phyloP scores from a whole-genome alignment of 352 stramenopile genomes.

The Phytopythium montanum region DNA sequence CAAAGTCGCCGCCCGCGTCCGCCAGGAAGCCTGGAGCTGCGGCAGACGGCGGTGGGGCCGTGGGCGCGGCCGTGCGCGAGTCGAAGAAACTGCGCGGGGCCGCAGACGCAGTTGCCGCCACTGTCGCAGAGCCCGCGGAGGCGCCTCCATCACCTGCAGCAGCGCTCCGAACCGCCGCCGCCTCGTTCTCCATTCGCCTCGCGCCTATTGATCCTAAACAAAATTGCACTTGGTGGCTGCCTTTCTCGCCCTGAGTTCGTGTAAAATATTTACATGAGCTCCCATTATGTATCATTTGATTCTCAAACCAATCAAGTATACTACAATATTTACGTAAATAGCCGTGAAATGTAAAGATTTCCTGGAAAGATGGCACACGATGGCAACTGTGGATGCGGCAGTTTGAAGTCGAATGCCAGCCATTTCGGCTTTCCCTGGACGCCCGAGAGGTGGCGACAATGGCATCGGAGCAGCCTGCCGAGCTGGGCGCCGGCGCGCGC shows the following conservation, averaged over 20 bases:
- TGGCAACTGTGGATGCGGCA: constrained; percentile 6
- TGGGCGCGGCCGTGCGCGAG: constrained; percentile 27
- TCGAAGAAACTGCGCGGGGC: constrained; percentile 40
- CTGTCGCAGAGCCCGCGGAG: background rate
- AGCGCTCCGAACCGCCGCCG: background rate
- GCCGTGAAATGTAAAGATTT: background rate
- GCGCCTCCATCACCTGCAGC: background rate
- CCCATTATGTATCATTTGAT: no score
- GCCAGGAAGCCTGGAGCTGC: background rate
- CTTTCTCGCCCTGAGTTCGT: background rate
- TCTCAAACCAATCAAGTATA: no score
- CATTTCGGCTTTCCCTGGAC: background rate
- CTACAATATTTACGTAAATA: background rate
- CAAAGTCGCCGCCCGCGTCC: constrained; percentile 2
- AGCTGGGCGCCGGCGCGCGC: background rate
- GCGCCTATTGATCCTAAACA: no score
- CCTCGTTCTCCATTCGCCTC: background rate
- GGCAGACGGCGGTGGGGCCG: background rate
- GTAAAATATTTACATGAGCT: background rate
- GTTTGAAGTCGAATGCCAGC: constrained; percentile 4
- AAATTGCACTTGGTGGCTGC: background rate
- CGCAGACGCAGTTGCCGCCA: background rate
- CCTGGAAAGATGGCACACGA: background rate
- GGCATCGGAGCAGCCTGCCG: background rate
- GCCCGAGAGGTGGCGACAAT: background rate